Evolutionary conservation across 805 yeast genomes (phyloP), one percentile per base, ranked within the genome.

Genomic region (Candida coleopterorum): DNA sequence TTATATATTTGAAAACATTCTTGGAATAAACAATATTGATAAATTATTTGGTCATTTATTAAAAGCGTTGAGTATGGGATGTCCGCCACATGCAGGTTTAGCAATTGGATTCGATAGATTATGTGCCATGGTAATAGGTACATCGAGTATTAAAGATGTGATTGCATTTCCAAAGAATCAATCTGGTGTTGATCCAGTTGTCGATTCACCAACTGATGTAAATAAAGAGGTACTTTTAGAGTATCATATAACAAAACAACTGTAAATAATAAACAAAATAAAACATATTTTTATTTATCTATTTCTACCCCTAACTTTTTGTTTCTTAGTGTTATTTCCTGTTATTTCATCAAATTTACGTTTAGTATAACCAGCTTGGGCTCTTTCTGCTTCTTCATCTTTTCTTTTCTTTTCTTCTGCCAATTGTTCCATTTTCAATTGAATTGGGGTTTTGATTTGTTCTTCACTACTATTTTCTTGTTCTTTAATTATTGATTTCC

Each of bases 1-100:
- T 38, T 85, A 66, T 53, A 74, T 93, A 4, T 79, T 93, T 48
- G 64, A 79, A 31, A 58, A 77, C 17, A 68, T 90, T 9, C 67
- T 93, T 21, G 60, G 71, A 6, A 80, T 93, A 9, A 33, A 52
- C 1, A 62, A 85, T 43, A 74, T 85, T 18, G 70, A 79, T 30
- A 53, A 56, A 24, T 63, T 87, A 7, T 93, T 93, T 64, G 95
- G 96, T 0, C 99, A 93, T 60, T 66, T 93, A 27, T 65, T 93
- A 22, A 65, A 70, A 27, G 96, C 96, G 0, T 74, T 93, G 38
- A 76, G 75, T 17, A 77, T 84, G 62, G 98, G 98, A 1, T 87
- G 97, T 52, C 99, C 99, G 1, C 99, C 99, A 1, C 99, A 93
- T 61, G 96, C 97, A 2, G 99, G 99, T 0, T 68, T 93, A 25